A percentile compares a stretch with the other conserved stretches of the same genome.
Evolutionary conservation across 2,329 filamentous ascomycete genomes (phyloP).

Genomic region (Colletotrichum destructivum): DNA sequence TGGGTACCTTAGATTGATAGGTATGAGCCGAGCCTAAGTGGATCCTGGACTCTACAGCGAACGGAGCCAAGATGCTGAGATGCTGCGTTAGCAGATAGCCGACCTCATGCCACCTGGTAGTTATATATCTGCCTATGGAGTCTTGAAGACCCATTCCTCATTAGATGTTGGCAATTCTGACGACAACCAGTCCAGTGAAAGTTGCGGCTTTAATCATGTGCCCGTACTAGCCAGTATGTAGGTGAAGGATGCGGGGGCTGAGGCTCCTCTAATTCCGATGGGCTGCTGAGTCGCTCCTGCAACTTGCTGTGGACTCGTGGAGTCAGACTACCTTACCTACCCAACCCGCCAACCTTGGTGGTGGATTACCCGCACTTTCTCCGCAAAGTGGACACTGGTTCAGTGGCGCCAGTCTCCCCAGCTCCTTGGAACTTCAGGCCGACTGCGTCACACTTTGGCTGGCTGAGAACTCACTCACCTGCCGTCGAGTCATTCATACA

Average conservation of each 20-base stretch:
- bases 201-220: background rate
- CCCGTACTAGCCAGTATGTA: background rate
- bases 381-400: constrained; percentile 31
- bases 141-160: background rate
- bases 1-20: background rate
- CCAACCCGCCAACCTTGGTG: background rate
- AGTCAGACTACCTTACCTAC: background rate
- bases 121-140: background rate
- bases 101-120: background rate
- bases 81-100: background rate
- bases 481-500: constrained; percentile 26
- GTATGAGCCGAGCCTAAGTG: background rate
- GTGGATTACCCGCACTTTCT: constrained; percentile 38
- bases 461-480: constrained; percentile 22
- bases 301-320: constrained; percentile 10
- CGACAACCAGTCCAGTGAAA: background rate
- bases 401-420: constrained; percentile 3
- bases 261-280: background rate
- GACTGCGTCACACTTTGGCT: constrained; percentile 36
- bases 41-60: constrained; percentile 12
- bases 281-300: background rate
- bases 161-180: too few species aligned
- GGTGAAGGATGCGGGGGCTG: background rate
- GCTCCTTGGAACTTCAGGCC: constrained; percentile 1
- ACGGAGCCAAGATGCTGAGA: background rate